Evolutionary conservation across 306 rosid genomes (phyloP).

Genomic region (Prunus persica): DNA sequence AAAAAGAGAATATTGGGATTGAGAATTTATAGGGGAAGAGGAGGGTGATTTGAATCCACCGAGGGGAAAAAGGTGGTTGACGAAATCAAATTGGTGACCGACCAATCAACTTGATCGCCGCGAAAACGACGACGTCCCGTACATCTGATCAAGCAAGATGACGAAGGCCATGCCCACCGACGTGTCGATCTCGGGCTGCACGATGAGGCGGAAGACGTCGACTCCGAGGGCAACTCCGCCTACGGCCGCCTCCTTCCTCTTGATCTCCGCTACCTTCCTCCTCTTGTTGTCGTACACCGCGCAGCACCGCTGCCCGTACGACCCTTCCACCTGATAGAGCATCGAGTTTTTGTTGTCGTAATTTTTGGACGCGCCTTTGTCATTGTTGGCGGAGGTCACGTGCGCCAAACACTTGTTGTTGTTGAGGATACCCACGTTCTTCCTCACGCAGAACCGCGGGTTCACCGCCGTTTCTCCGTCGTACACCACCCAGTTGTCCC

Average conservation of each 20-base stretch:
- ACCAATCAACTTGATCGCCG: not conserved
- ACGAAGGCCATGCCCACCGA: slow-evolving; percentile 66
- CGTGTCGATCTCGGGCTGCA: slow-evolving; percentile 52
- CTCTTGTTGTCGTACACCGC: slow-evolving; percentile 41
- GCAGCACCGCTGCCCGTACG: slow-evolving; percentile 59
- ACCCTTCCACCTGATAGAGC: slow-evolving; percentile 58
- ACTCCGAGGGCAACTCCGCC: slow-evolving; percentile 57
- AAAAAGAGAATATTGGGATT: not conserved
- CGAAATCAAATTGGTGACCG: not conserved
- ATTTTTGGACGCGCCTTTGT: not conserved
- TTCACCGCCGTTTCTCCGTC: slow-evolving; percentile 53
- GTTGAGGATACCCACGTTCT: slow-evolving; percentile 41
- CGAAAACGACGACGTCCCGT: slow-evolving; percentile 38
- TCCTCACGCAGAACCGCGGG: slow-evolving; percentile 42
- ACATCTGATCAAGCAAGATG: slow-evolving; percentile 67
- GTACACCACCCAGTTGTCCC: slow-evolving; percentile 62
- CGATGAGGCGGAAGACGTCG: slow-evolving; percentile 65
- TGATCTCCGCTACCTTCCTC: slow-evolving; percentile 64
- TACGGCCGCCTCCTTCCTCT: slow-evolving; percentile 50
- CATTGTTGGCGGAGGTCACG: slow-evolving; percentile 20
- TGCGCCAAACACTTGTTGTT: slow-evolving; percentile 44
- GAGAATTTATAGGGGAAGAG: not conserved
- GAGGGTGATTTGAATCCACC: not conserved
- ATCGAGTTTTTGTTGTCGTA: slow-evolving; percentile 7
- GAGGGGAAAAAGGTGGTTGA: slow-evolving; percentile 20